A percentile compares a stretch with the other conserved stretches of the same genome.
Evolutionary conservation across 1,284 basidiomycete genomes (phyloP).

Genomic region (Prillingera fragicola): DNA sequence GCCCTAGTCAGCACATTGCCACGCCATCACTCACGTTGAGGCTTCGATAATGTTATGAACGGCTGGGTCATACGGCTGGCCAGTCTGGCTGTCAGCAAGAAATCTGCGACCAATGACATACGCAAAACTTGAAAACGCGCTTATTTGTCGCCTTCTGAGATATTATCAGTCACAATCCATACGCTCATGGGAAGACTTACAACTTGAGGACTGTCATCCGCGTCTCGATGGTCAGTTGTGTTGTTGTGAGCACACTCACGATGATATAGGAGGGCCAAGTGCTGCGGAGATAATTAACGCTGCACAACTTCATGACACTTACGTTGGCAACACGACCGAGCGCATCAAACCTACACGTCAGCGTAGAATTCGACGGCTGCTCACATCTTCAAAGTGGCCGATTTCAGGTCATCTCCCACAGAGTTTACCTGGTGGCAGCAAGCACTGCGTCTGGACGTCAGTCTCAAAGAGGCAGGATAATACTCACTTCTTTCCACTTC

Average conservation of each 20-base stretch:
- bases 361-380: neutral
- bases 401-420: slow-evolving; percentile 23
- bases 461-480: neutral
- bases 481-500: slow-evolving; percentile 24
- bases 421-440: slow-evolving; percentile 27
- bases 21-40: slow-evolving; percentile 23
- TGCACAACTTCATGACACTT: slow-evolving; percentile 4
- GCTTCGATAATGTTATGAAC: slow-evolving; percentile 26
- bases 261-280: slow-evolving; percentile 41
- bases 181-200: slow-evolving; percentile 11
- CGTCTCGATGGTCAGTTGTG: slow-evolving; percentile 14
- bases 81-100: slow-evolving; percentile 18
- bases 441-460: slow-evolving; percentile 22
- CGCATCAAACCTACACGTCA: slow-evolving; percentile 32
- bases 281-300: slow-evolving; percentile 22
- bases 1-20: neutral
- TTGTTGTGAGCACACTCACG: slow-evolving; percentile 20
- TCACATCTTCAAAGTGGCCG: slow-evolving; percentile 36
- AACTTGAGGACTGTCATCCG: slow-evolving; percentile 28
- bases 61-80: slow-evolving; percentile 24
- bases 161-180: neutral
- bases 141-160: slow-evolving; percentile 27
- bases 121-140: slow-evolving; percentile 37
- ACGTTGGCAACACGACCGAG: slow-evolving; percentile 44
- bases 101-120: too few species aligned